Conservation (phyloP, 2,329 filamentous ascomycete genomes). For the Sclerotinia nivalis region DNA sequence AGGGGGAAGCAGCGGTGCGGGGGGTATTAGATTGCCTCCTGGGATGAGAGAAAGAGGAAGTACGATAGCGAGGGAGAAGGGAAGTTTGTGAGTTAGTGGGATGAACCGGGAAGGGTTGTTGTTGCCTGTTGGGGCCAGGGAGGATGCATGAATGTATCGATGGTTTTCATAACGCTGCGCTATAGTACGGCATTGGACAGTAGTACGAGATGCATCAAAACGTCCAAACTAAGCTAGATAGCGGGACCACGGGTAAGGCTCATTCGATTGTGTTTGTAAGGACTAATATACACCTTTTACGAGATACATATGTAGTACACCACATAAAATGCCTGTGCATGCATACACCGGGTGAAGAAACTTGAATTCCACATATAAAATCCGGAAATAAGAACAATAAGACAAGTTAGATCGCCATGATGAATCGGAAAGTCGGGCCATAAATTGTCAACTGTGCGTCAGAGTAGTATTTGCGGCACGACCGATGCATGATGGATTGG, state of each 20-base stretch:
- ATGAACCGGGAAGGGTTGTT: not conserved
- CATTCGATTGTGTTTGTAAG: not conserved
- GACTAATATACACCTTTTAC: not conserved
- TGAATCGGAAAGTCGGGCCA: not conserved
- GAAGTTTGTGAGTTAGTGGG: constrained; percentile 3
- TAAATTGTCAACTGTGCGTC: not conserved
- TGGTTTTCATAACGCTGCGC: too few species aligned
- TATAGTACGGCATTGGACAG: not conserved
- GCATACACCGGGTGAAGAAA: not conserved
- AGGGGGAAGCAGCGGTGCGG: constrained; percentile 19
- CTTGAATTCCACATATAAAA: too few species aligned
- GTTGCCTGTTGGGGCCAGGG: too few species aligned
- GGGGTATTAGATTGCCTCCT: constrained; percentile 58
- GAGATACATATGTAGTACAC: constrained; percentile 2
- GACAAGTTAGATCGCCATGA: not conserved
- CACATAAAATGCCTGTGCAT: not conserved
- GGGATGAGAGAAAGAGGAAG: constrained; percentile 43
- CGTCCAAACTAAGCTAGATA: not conserved
- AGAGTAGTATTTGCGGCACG: constrained; percentile 2
- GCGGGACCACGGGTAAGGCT: not conserved
- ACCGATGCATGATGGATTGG: not conserved
- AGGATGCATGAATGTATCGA: not conserved
- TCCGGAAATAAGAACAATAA: not conserved
- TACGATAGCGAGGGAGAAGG: constrained; percentile 18
- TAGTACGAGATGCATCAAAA: not conserved